Base-by-base conservation (phyloP, 345 rosid species). In the Brassica incana region DNA sequence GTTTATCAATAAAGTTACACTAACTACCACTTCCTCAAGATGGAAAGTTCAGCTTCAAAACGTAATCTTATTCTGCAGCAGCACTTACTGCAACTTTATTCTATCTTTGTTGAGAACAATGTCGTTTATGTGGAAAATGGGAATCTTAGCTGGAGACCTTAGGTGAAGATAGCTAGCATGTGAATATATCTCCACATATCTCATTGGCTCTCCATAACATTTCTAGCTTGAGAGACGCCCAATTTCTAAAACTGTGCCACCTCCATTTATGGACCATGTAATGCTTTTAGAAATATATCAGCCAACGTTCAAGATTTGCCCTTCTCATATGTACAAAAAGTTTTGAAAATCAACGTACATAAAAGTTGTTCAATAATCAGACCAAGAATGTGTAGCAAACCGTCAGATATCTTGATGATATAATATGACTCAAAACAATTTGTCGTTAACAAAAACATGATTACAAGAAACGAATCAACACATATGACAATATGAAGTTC, bases 1-100 rank as follows among this genome's bases (percentile, higher is more conserved):
- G 75, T 68, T 79, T 74, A 62, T 58, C 74, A 62, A 54, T 67
- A 78, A 36, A 30, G 61, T 30, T 33, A 60, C 69, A 67, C 69
- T 43, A 67, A 67, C 73, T 45, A 74, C 71, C 3, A 60, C 65
- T 20, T 74, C 60, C 83, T 69, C 16, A 8, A 18, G 35, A 50
- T 29, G 76, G 83, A 50, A 80, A 62, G 0, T 38, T 50, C 69
- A 50, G 62, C 72, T 62, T 27, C 16, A 60, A 80, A 25, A 54
- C 23, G 60, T 35, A 74, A 70, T 58, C 67, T 54, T 30, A 69
- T 56, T 80, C 67, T 20, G 63, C 67, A 70, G 9, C 5, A 43
- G 48, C 80, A 75, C 71, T 75, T 23, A 75, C 6, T 75, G 72
- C 54, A 70, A 20, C 2, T 14, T 12, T 38, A 40, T 80, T 64